Evolutionary conservation across 2,329 filamentous ascomycete genomes (phyloP), one percentile per base, ranked within the genome.

Genomic region (Pseudogymnoascus sp.): DNA sequence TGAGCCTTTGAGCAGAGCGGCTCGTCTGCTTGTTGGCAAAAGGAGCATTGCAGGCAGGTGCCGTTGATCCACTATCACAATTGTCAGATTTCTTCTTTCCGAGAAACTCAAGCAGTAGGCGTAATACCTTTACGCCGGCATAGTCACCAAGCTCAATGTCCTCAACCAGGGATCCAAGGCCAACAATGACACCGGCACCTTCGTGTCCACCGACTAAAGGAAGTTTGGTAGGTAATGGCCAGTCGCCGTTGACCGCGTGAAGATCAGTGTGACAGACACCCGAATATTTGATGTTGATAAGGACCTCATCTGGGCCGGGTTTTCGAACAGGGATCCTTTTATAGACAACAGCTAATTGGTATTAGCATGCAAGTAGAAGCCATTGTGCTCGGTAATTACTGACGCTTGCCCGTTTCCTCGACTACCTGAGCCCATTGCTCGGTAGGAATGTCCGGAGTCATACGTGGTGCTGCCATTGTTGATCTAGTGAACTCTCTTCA

Each of bases 391-490:
- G 45, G 23, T 51, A 11, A 29, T 51, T 51, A 79, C 83, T 72
- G 80, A 80, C 87, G 84, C 63, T 86, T 87, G 69, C 90, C 91
- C 64, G 83, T 87, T 81, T 91, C 84, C 77, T 96, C 90, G 71
- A 95, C 82, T 70, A 97, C 90, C 78, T 95, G 90, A 61, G 93
- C 93, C 91, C 89, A 96, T 81, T 97, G 93, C 77, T 87, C 87
- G 61, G 82, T 84, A 65, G 93, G 93, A 72, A 97, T 84, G 63
- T 85, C 70, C 65, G 72, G 69, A 62, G 72, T 65, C 70, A 72
- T 72, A 26, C 45, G 45, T 51, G 14, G 45, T 51, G 45, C 45
- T 29, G 45, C 45, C 45, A 51, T 51, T 51, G 45, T 51, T 51
- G 29, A 51, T 51, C 21, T 29, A 29, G 23, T 29, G 12, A 29